Percentiles rank a stretch among this genome's conserved stretches.
These are phyloP conservation scores for Nitzschia sp. DNA, from an alignment of 108 stramenopile genomes.

Conservation along the genomic window DNA sequence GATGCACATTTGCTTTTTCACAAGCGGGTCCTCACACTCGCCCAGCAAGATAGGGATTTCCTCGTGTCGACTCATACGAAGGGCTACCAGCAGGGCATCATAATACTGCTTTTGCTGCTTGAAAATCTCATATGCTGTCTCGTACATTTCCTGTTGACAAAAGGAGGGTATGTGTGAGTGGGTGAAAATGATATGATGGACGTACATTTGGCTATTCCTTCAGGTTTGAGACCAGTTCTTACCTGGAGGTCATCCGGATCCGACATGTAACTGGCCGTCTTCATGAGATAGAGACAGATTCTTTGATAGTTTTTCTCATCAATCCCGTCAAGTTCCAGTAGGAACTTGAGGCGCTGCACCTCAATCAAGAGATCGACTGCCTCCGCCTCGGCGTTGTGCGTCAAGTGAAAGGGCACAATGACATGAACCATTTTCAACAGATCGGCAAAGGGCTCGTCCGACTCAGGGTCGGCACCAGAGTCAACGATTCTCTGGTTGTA, in stretches of 20 bases:
- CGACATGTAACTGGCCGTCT: conserved; percentile 94
- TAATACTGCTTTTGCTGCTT: conserved; percentile 78
- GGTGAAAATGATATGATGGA: background rate
- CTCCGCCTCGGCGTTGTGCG: conserved; percentile 98
- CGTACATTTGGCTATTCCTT: too few relatives aligned
- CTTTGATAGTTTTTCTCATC: conserved; percentile 94
- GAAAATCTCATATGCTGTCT: conserved; percentile 90
- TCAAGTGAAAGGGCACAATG: conserved; percentile 96
- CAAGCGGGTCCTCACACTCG: conserved; percentile 74
- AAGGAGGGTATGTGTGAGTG: background rate
- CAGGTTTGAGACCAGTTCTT: conserved; percentile 23
- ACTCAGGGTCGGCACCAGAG: conserved; percentile 65
- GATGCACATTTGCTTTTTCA: conserved; percentile 91
- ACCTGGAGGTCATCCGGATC: conserved; percentile 91
- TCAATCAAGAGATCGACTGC: conserved; percentile 98
- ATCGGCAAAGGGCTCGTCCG: conserved; percentile 75
- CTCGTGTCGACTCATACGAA: conserved; percentile 70
- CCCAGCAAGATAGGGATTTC: conserved; percentile 74
- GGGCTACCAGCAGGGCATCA: conserved; percentile 93
- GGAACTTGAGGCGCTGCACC: conserved; percentile 85
- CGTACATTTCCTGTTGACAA: conserved; percentile 75
- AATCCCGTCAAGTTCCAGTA: conserved; percentile 75
- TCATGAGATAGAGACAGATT: conserved; percentile 96
- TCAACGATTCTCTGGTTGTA: conserved; percentile 85
- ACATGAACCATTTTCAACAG: conserved; percentile 91